A percentile compares a stretch with the other conserved stretches of the same genome.
Evolutionary conservation across 140 eudicot genomes (phyloP).

Genomic region (Anethum foeniculum): DNA sequence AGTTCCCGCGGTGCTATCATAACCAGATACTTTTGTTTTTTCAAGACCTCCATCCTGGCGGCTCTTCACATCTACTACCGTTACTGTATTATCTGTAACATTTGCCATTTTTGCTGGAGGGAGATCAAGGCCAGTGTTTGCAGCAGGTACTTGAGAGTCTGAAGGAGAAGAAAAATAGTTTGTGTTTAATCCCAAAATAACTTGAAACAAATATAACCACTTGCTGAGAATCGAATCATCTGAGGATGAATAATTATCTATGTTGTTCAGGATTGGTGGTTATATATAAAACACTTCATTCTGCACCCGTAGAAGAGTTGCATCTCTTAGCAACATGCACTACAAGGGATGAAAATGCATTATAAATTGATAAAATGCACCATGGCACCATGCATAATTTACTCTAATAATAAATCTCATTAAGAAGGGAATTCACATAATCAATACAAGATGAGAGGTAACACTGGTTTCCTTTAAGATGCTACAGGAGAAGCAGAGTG

Average conservation of each 20-base stretch:
- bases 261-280: neutral
- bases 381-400: neutral
- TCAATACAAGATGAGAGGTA: neutral
- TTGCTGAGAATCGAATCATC: neutral
- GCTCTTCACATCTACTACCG: constrained; percentile 14
- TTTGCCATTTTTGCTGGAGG: constrained; percentile 14
- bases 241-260: neutral
- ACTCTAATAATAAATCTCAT: neutral
- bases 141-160: constrained; percentile 61
- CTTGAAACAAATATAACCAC: neutral
- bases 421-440: neutral
- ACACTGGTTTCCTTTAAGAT: neutral
- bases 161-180: constrained; percentile 10
- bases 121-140: constrained; percentile 29
- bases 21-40: constrained; percentile 12
- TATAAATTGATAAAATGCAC: neutral
- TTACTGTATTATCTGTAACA: constrained; percentile 11
- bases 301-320: neutral
- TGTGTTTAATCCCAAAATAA: neutral
- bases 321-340: neutral
- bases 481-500: neutral
- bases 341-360: neutral
- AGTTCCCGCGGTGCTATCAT: constrained; percentile 1
- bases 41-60: constrained; percentile 18
- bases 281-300: neutral